These are phyloP conservation scores for Cercospora zeae-maydis DNA, from an alignment of 2,329 filamentous ascomycete species.

Conservation along the genomic window DNA sequence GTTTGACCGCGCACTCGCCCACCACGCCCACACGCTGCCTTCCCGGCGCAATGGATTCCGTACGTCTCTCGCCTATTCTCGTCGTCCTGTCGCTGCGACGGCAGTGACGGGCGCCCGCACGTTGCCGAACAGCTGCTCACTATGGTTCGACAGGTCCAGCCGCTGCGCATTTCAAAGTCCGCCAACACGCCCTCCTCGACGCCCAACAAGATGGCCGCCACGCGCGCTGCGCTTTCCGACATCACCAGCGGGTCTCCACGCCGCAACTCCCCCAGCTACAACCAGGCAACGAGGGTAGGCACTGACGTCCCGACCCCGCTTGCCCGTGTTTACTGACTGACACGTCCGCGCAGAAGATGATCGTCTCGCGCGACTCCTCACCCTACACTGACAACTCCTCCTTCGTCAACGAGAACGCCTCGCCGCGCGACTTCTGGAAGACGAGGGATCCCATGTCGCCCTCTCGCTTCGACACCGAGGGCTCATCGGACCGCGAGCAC, in stretches of 20 bases:
- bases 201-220: constrained; percentile 56
- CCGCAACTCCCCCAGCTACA: constrained; percentile 90
- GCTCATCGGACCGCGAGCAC: constrained; percentile 53
- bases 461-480: constrained; percentile 63
- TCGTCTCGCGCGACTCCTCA: constrained; percentile 70
- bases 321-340: constrained; percentile 23
- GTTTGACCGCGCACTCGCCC: constrained; percentile 11
- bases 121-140: constrained; percentile 12
- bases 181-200: constrained; percentile 53
- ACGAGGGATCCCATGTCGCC: constrained; percentile 64
- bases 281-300: constrained; percentile 65
- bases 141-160: constrained; percentile 57
- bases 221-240: constrained; percentile 72
- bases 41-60: constrained; percentile 23
- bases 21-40: constrained; percentile 2
- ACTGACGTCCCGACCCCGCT: neutral
- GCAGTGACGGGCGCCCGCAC: neutral
- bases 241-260: constrained; percentile 80
- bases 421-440: constrained; percentile 90
- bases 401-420: constrained; percentile 39
- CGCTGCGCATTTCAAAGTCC: constrained; percentile 74
- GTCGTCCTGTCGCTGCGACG: neutral
- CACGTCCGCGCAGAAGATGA: constrained; percentile 56
- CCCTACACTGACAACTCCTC: constrained; percentile 53
- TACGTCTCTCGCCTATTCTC: constrained; percentile 15